Base-by-base conservation (phyloP, 768 basidiomycete species). In the Pholiota microspora region DNA sequence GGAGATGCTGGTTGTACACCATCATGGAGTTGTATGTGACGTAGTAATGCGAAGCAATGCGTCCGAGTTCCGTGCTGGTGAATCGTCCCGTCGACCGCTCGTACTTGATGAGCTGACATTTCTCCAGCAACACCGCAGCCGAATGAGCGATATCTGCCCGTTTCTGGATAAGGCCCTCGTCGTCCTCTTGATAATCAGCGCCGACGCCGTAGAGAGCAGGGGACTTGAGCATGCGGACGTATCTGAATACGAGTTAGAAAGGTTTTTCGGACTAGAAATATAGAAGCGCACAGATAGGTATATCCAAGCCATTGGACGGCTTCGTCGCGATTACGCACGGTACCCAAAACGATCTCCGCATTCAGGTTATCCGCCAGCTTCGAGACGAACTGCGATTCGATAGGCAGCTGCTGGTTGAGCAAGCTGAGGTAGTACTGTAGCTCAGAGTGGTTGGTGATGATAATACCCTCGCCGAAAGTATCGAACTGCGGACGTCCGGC, bases 401-500 rank as follows among this genome's bases (percentile, higher is more conserved):
- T 99, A 0, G 97, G 97, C 12, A 99, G 80, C 67, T 98, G 97
- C 71, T 97, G 94, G 65, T 98, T 98, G 77, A 97, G 74, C 71
- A 98, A 76, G 62, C 88, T 92, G 23, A 98, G 78, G 67, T 98
- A 99, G 69, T 98, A 99, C 70, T 98, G 97, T 36, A 99, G 79
- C 69, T 99, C 97, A 2, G 88, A 83, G 64, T 98, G 95, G 67
- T 95, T 98, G 36, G 97, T 99, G 72, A 98, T 98, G 70, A 99
- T 97, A 64, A 97, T 89, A 42, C 97, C 97, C 72, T 98, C 96
- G 21, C 97, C 96, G 62, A 83, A 95, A 0, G 94, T 97, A 68
- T 99, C 96, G 71, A 88, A 98, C 69, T 98, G 95, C 12, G 96
- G 97, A 49, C 96, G 85, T 65, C 97, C 97, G 2, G 97, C 97